Conservation (phyloP, 1,139 yeast genomes). For the Taphrina sp. region DNA sequence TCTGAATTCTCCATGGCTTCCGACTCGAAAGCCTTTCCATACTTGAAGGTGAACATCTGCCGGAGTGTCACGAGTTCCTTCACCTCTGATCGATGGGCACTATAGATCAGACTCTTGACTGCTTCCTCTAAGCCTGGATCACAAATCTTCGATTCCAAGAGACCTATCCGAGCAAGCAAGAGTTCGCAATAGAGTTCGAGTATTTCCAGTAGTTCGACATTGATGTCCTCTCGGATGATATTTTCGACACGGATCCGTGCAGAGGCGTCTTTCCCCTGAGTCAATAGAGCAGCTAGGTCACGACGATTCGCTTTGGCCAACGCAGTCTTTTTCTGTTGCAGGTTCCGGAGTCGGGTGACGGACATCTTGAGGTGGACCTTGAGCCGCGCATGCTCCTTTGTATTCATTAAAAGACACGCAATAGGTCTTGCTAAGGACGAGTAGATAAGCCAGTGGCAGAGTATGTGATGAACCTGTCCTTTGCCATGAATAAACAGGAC, state of each 20-base stretch:
- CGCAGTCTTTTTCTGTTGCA: slow-evolving; percentile 80
- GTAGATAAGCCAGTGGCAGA: no score
- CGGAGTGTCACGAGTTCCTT: slow-evolving; percentile 64
- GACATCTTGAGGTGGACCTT: slow-evolving; percentile 52
- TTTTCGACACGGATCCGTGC: slow-evolving; percentile 84
- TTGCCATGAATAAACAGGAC: no score
- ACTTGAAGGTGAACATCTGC: slow-evolving; percentile 62
- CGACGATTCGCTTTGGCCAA: slow-evolving; percentile 78
- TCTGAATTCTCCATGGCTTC: slow-evolving; percentile 61
- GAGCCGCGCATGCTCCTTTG: slow-evolving; percentile 25
- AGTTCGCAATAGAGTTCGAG: slow-evolving; percentile 79
- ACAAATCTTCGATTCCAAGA: slow-evolving; percentile 52
- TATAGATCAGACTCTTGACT: slow-evolving; percentile 63
- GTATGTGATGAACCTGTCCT: no score
- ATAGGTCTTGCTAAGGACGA: no score
- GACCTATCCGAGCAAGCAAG: slow-evolving; percentile 67
- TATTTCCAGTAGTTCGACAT: slow-evolving; percentile 74
- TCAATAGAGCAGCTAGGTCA: slow-evolving; percentile 67
- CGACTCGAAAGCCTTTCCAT: slow-evolving; percentile 64
- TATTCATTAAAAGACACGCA: no score
- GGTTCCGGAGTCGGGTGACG: slow-evolving; percentile 70
- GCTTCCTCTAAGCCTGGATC: slow-evolving; percentile 74
- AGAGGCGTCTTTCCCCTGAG: slow-evolving; percentile 72
- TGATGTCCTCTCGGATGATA: slow-evolving; percentile 78
- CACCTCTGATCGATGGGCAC: slow-evolving; percentile 71